Conservation (phyloP, 305 asterid genomes). For the Solanum hybrid region DNA sequence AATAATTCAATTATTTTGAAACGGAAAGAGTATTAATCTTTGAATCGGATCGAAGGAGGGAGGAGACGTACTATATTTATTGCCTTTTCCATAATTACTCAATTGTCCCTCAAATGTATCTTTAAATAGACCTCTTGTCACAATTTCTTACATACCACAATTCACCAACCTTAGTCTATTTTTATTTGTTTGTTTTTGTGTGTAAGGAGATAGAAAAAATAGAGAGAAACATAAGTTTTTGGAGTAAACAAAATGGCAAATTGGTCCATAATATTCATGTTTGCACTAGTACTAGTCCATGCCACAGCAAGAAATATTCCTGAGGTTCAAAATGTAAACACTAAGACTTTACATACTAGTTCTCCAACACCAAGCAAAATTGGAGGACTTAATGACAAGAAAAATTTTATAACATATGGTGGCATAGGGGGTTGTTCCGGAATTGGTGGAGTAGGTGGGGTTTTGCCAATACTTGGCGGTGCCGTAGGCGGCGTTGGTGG, state of each 20-base stretch:
- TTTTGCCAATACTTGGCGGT: conserved; percentile 40
- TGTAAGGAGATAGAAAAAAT: neutral
- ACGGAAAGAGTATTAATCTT: too few relatives aligned
- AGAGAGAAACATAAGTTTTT: neutral
- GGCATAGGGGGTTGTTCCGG: conserved; percentile 77
- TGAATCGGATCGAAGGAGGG: neutral
- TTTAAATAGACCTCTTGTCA: conserved; percentile 31
- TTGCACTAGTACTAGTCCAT: conserved; percentile 29
- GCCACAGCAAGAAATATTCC: conserved; percentile 56
- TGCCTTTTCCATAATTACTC: neutral
- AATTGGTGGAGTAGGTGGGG: conserved; percentile 54
- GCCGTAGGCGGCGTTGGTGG: conserved; percentile 11
- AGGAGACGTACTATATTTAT: neutral
- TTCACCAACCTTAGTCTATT: neutral
- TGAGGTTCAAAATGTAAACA: neutral
- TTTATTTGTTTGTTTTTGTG: neutral
- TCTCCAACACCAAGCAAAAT: conserved; percentile 8
- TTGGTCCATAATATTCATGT: conserved; percentile 28
- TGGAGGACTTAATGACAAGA: conserved; percentile 39
- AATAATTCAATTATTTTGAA: too few relatives aligned
- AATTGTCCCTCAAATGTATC: conserved; percentile 2
- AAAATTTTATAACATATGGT: conserved; percentile 50
- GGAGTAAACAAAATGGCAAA: conserved; percentile 31
- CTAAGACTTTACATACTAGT: neutral
- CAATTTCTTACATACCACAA: neutral